phyloP scores from a whole-genome alignment of 345 rosid species.

The Ceriops tagal region DNA sequence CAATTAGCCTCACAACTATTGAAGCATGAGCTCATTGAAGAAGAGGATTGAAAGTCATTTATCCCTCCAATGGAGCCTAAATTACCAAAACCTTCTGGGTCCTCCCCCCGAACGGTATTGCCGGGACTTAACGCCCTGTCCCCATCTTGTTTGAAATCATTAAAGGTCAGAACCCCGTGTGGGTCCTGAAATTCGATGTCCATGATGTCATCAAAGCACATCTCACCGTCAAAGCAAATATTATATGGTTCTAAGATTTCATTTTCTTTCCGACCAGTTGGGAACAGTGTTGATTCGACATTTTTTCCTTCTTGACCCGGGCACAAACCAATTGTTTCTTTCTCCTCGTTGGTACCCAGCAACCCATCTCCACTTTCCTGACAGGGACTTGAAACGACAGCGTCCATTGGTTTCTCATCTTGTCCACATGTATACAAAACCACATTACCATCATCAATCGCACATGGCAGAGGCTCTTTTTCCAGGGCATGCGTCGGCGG shows the following conservation, averaged over 20 bases:
- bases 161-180: constrained; percentile 3
- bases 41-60: constrained; percentile 13
- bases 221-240: constrained; percentile 16
- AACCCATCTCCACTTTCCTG: constrained; percentile 22
- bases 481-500: constrained; percentile 14
- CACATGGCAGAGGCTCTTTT: constrained; percentile 18
- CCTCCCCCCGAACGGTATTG: neutral
- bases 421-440: constrained; percentile 2
- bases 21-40: constrained; percentile 21
- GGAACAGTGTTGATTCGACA: constrained; percentile 8
- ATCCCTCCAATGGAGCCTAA: constrained; percentile 7
- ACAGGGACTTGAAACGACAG: constrained; percentile 4
- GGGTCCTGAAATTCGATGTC: constrained; percentile 15
- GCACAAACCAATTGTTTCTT: neutral
- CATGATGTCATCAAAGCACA: constrained; percentile 17
- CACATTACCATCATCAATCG: neutral
- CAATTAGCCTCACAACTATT: constrained; percentile 29
- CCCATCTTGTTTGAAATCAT: constrained; percentile 2
- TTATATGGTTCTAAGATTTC: constrained; percentile 15
- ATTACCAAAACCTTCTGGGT: neutral
- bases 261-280: constrained; percentile 14
- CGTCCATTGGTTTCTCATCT: constrained; percentile 15
- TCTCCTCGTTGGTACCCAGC: constrained; percentile 20
- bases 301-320: neutral
- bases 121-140: neutral